phyloP scores from a whole-genome alignment of 192 early-diverging fungal genomes.

The Dissophora globulifera region DNA sequence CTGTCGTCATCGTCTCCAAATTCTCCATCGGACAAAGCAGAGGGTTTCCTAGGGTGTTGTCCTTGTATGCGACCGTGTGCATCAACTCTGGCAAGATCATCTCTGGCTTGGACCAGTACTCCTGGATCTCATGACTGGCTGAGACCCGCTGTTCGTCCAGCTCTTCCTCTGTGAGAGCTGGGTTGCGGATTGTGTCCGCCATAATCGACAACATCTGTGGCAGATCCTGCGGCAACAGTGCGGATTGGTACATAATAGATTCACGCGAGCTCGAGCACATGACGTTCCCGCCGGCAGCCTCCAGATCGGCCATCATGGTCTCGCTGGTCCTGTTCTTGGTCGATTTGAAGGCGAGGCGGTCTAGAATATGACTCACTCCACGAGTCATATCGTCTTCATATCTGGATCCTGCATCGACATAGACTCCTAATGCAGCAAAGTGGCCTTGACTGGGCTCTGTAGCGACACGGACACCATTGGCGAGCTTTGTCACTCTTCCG shows the following conservation, averaged over 20 bases:
- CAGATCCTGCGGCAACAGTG: conserved; percentile 88
- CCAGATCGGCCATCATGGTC: conserved; percentile 80
- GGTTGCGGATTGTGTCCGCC: conserved; percentile 83
- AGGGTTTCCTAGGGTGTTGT: conserved; percentile 85
- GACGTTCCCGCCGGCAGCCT: conserved; percentile 90
- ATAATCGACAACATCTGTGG: conserved; percentile 76
- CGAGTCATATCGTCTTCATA: conserved; percentile 77
- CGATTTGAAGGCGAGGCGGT: conserved; percentile 95
- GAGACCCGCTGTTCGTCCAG: conserved; percentile 82
- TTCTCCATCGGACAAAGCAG: conserved; percentile 76
- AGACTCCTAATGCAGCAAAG: conserved; percentile 90
- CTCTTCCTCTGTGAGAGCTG: conserved; percentile 78
- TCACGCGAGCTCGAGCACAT: conserved; percentile 92
- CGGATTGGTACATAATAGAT: conserved; percentile 94
- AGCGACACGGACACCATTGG: conserved; percentile 91
- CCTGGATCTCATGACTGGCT: conserved; percentile 89
- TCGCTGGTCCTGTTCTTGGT: conserved; percentile 75
- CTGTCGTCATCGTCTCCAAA: conserved; percentile 74
- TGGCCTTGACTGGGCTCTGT: conserved; percentile 87
- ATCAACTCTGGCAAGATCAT: conserved; percentile 88
- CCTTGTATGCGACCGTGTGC: conserved; percentile 84
- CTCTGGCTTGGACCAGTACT: conserved; percentile 85
- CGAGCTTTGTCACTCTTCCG: conserved; percentile 76
- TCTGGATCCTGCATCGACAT: conserved; percentile 90
- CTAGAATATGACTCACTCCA: conserved; percentile 87